Percentiles rank a stretch among this genome's conserved stretches.
Evolutionary conservation across 2,329 filamentous ascomycete genomes (phyloP).

Genomic region (Talaromyces albobiverticillius): DNA sequence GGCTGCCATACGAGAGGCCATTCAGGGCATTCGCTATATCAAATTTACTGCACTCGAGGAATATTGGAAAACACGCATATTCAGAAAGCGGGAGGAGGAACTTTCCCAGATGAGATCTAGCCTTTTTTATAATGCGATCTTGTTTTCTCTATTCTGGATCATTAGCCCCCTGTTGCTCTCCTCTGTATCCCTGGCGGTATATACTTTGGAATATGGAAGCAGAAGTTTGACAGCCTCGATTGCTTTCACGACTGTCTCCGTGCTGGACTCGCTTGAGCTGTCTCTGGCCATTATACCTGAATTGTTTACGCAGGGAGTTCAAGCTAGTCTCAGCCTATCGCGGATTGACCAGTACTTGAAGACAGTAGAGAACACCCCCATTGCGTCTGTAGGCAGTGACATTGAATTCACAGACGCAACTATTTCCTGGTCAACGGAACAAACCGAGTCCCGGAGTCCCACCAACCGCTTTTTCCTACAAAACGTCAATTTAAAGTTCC

Average conservation of each 20-base stretch:
- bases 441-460: conserved; percentile 47
- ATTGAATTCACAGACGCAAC: conserved; percentile 66
- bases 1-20: conserved; percentile 69
- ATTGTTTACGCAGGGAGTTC: conserved; percentile 65
- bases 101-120: conserved; percentile 60
- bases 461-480: conserved; percentile 64
- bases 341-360: conserved; percentile 69
- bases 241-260: conserved; percentile 73
- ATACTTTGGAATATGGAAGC: conserved; percentile 61
- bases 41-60: conserved; percentile 75
- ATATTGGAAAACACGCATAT: conserved; percentile 71
- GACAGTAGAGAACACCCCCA: conserved; percentile 55
- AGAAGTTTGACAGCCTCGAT: conserved; percentile 61
- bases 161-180: conserved; percentile 72
- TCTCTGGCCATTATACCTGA: conserved; percentile 70
- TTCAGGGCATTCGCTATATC: conserved; percentile 77
- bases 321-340: conserved; percentile 69
- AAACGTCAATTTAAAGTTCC: conserved; percentile 65
- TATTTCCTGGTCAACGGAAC: conserved; percentile 63
- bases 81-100: conserved; percentile 62
- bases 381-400: conserved; percentile 54
- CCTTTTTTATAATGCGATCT: conserved; percentile 62
- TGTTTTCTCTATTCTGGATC: conserved; percentile 67
- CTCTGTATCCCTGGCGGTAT: conserved; percentile 66
- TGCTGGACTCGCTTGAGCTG: conserved; percentile 70